Conservation (phyloP, 371 early-diverging fungal species). For the Lichtheimia ramosa region DNA sequence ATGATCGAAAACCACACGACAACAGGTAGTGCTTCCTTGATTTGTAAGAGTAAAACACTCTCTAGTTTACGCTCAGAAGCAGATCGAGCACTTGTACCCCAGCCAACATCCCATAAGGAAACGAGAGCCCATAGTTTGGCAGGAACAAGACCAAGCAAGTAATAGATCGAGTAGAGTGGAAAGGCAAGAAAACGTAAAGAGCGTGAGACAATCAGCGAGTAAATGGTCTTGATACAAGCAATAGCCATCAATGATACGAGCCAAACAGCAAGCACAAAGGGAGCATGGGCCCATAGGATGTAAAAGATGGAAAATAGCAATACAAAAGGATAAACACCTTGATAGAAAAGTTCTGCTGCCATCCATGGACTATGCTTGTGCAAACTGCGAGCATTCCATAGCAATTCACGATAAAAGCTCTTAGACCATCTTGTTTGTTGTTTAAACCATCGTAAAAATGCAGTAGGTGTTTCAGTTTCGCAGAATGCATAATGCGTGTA, state of each 20-base stretch:
- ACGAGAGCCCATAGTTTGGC: constrained; percentile 61
- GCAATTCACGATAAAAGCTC: constrained; percentile 66
- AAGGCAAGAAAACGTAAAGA: constrained; percentile 49
- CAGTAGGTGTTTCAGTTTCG: constrained; percentile 64
- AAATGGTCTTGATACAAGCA: constrained; percentile 51
- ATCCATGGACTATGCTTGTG: constrained; percentile 69
- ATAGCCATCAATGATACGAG: constrained; percentile 43
- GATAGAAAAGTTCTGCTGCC: constrained; percentile 64
- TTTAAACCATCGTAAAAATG: constrained; percentile 63
- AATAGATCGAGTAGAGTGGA: constrained; percentile 54
- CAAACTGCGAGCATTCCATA: constrained; percentile 55
- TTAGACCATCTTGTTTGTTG: constrained; percentile 74
- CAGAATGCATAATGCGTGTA: constrained; percentile 65
- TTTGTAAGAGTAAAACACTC: constrained; percentile 23
- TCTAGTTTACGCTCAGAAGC: constrained; percentile 44
- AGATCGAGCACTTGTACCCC: constrained; percentile 59
- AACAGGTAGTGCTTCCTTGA: constrained; percentile 47
- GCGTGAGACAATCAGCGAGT: constrained; percentile 37
- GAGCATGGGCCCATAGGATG: constrained; percentile 37
- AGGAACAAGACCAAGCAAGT: constrained; percentile 57
- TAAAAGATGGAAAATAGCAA: constrained; percentile 55
- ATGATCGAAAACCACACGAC: constrained; percentile 32
- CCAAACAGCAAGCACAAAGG: constrained; percentile 49
- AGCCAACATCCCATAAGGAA: constrained; percentile 60
- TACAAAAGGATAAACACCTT: constrained; percentile 66